Conservation (phyloP, 257 asterid species). For the Gentiana straminea region DNA sequence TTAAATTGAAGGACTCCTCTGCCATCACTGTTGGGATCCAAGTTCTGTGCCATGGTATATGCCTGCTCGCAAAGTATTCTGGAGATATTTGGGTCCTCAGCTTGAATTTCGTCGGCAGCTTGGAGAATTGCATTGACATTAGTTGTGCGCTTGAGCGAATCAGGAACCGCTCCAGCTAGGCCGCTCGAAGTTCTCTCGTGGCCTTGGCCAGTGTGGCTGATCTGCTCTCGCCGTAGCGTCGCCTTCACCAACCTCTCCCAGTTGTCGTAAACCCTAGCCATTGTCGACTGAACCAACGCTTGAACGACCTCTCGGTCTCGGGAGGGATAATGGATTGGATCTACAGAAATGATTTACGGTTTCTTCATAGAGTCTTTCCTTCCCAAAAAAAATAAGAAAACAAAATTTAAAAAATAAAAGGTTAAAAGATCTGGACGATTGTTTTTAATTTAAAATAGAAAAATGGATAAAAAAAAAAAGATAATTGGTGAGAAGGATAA, state of each 20-base stretch:
- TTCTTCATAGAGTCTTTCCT: too few relatives aligned
- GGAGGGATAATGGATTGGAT: too few relatives aligned
- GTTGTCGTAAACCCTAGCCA: constrained; percentile 65
- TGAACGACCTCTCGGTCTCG: too few relatives aligned
- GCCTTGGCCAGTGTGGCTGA: constrained; percentile 34
- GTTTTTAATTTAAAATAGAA: too few relatives aligned
- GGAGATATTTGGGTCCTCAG: constrained; percentile 81
- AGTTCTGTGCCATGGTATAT: constrained; percentile 80
- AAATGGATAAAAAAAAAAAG: too few relatives aligned
- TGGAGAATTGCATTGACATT: constrained; percentile 70
- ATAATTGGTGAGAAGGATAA: too few relatives aligned
- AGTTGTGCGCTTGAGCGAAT: constrained; percentile 76
- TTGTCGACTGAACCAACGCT: constrained; percentile 1
- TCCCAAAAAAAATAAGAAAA: too few relatives aligned
- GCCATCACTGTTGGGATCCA: constrained; percentile 95
- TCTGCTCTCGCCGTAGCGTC: constrained; percentile 59
- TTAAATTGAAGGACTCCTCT: constrained; percentile 98
- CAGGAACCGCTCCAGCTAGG: constrained; percentile 90
- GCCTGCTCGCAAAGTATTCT: constrained; percentile 98
- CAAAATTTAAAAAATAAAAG: too few relatives aligned
- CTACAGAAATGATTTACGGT: too few relatives aligned
- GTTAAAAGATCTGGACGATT: too few relatives aligned
- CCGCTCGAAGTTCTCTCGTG: constrained; percentile 72
- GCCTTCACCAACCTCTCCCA: constrained; percentile 85
- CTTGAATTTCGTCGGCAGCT: constrained; percentile 93